A percentile compares a stretch with the other conserved stretches of the same genome.
Evolutionary conservation across 1,284 basidiomycete species (phyloP).

Genomic region (Sutorius eximius): DNA sequence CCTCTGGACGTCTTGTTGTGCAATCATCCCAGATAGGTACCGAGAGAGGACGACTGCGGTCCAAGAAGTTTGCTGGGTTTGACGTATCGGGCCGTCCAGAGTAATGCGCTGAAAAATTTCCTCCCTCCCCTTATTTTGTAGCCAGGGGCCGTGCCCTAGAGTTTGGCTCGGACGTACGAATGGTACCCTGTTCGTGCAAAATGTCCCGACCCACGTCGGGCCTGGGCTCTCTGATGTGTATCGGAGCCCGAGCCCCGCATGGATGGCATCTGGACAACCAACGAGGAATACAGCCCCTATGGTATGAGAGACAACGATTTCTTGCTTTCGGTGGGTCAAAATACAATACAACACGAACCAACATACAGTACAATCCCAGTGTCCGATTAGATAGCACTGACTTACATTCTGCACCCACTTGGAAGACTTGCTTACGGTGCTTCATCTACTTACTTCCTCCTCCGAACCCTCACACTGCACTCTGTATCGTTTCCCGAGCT

Average conservation of each 20-base stretch:
- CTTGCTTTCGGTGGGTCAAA: not conserved
- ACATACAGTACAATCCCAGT: not conserved
- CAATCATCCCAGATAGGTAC: too few species aligned
- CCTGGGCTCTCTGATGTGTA: too few species aligned
- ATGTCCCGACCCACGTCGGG: too few species aligned
- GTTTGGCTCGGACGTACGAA: too few species aligned
- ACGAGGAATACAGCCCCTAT: too few species aligned
- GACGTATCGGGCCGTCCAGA: not conserved
- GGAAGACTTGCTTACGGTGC: not conserved
- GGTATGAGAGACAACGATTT: not conserved
- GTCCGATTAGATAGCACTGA: not conserved
- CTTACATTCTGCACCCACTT: not conserved
- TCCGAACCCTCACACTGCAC: not conserved
- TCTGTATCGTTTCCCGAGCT: conserved; percentile 12
- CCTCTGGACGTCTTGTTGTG: too few species aligned
- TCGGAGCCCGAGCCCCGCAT: not conserved
- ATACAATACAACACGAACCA: not conserved
- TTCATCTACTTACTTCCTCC: not conserved
- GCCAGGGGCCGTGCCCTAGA: too few species aligned
- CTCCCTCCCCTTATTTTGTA: not conserved
- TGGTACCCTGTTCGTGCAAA: too few species aligned
- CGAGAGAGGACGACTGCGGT: too few species aligned
- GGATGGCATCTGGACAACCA: too few species aligned
- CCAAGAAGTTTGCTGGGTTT: not conserved
- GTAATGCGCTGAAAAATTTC: too few species aligned